A percentile compares a stretch with the other conserved stretches of the same genome.
These are phyloP conservation scores for Lentinus brumalis DNA, from an alignment of 768 basidiomycete species.

Conservation along the genomic window DNA sequence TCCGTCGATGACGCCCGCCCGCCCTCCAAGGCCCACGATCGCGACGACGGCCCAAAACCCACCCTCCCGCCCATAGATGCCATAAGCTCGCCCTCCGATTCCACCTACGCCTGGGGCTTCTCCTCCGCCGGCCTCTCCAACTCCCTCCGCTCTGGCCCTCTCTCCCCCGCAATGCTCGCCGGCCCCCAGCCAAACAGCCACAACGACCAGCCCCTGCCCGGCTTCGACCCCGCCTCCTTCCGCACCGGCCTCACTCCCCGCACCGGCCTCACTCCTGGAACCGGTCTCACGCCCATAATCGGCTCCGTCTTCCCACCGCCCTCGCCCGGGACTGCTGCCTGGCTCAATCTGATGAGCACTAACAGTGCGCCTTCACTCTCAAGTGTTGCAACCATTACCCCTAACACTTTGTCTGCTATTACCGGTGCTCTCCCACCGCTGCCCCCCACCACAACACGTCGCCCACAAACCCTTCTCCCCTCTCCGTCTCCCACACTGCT, in stretches of 20 bases:
- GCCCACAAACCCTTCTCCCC: constrained; percentile 44
- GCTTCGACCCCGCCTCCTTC: constrained; percentile 74
- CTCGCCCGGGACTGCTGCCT: constrained; percentile 87
- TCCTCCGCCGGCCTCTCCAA: constrained; percentile 58
- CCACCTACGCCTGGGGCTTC: constrained; percentile 61
- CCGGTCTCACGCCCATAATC: constrained; percentile 73
- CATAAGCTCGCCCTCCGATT: constrained; percentile 71
- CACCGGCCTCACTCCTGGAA: constrained; percentile 81
- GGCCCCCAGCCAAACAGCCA: constrained; percentile 64
- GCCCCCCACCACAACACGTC: constrained; percentile 65
- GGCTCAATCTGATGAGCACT: constrained; percentile 89
- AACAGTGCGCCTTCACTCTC: constrained; percentile 29
- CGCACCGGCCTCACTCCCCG: constrained; percentile 87
- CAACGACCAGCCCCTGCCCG: constrained; percentile 35
- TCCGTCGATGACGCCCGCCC: constrained; percentile 27
- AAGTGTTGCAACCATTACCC: constrained; percentile 51
- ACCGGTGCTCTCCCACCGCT: constrained; percentile 67
- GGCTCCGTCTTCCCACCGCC: constrained; percentile 78
- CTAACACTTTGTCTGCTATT: constrained; percentile 74
- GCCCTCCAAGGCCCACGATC: constrained; percentile 23
- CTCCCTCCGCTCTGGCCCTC: constrained; percentile 89
- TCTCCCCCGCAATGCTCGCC: constrained; percentile 95
- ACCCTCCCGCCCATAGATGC: constrained; percentile 81
- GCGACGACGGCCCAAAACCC: constrained; percentile 52
- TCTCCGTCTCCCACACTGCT: constrained; percentile 34